Base-by-base conservation (phyloP, 139 green algal genomes). In the Zygnema cylindricum region DNA sequence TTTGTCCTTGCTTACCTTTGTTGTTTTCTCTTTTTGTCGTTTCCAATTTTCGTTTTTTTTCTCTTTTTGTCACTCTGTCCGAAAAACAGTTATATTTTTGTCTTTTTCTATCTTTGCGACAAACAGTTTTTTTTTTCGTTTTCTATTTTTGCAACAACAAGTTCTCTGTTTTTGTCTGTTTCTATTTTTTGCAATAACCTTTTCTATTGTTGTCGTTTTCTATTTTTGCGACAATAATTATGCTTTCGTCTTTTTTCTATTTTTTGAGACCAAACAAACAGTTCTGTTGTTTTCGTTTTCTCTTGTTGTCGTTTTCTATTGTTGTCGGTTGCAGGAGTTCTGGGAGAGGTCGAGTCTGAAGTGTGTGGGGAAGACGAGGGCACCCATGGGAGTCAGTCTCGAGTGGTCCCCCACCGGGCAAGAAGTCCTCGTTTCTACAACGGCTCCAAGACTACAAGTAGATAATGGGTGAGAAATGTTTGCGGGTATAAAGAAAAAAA, bases 391-490 rank as follows among this genome's bases (percentile, higher is more conserved):
- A 22, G 95, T 98, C 7, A 93, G 73, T 23, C 33, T 40, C 0
- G 93, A 97, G 69, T 99, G 97, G 97, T 94, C 95, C 21, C 97
- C 97, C 3, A 93, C 96, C 91, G 97, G 97, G 0, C 93, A 95
- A 11, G 88, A 95, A 75, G 57, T 99, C 30, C 76, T 99, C 69
- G 96, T 93, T 0, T 93, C 96, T 35, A 98, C 96, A 39, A 94
- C 93, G 2, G 94, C 97, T 1, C 97, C 97, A 0, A 92, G 97
- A 22, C 88, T 99, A 91, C 92, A 97, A 0, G 96, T 99, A 30
- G 97, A 99, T 94, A 99, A 99, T 92, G 95, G 93, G 36, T 95
- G 33, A 36, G n/a, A n/a, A n/a, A 30, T n/a, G 57, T 30, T 73
- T 30, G 30, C 57, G 30, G 57, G 57, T 30, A 30, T n/a, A 30